Percentiles rank a stretch among this genome's conserved stretches.
Evolutionary conservation across 306 rosid species (phyloP).

Genomic region (Malus sieversii): DNA sequence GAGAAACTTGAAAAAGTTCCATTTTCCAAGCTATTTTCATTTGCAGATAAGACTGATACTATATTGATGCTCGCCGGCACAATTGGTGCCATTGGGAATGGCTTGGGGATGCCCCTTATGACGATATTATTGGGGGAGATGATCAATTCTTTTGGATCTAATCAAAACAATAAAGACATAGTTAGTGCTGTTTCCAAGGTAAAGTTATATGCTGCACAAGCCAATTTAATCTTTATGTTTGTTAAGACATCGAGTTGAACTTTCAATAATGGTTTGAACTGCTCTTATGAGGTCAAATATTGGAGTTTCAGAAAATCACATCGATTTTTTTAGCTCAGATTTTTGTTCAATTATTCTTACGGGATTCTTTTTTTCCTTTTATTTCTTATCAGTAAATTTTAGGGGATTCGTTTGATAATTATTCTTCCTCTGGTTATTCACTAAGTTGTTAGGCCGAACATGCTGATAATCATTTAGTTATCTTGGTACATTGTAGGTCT

Average conservation of each 20-base stretch:
- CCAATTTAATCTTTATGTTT: not conserved
- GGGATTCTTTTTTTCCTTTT: not conserved
- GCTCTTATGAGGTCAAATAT: not conserved
- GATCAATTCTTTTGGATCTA: slow-evolving; percentile 52
- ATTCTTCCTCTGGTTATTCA: not conserved
- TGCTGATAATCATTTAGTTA: not conserved
- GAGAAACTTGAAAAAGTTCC: slow-evolving; percentile 48
- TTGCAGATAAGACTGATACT: slow-evolving; percentile 63
- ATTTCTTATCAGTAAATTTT: not conserved
- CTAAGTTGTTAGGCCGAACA: not conserved
- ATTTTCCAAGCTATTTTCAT: slow-evolving; percentile 58
- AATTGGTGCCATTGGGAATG: slow-evolving; percentile 73
- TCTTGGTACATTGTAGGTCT: slow-evolving; percentile 37
- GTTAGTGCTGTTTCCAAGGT: slow-evolving; percentile 62
- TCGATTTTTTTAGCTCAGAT: not conserved
- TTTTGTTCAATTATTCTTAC: too few species aligned
- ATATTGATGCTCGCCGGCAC: slow-evolving; percentile 55
- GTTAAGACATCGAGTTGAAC: not conserved
- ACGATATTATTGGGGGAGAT: slow-evolving; percentile 58
- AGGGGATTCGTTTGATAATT: not conserved
- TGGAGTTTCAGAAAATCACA: not conserved
- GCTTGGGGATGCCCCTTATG: slow-evolving; percentile 60
- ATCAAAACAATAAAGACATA: slow-evolving; percentile 30
- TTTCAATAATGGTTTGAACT: not conserved
- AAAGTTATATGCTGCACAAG: not conserved